Base-by-base conservation (phyloP, 768 basidiomycete species). In the Fibroporia radiculosa region DNA sequence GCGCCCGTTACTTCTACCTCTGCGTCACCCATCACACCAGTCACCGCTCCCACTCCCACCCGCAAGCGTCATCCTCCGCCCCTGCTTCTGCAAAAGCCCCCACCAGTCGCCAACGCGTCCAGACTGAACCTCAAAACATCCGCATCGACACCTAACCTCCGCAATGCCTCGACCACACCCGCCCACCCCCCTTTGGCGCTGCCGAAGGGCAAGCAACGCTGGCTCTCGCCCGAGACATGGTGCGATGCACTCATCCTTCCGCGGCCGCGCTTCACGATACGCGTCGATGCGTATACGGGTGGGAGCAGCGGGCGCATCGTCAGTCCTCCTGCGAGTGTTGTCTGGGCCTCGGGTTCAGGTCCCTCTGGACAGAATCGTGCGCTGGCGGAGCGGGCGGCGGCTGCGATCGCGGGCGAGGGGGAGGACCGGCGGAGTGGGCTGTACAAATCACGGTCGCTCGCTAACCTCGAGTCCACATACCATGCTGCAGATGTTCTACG, bases 211-310 rank as follows among this genome's bases (percentile, higher is more conserved):
- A 75, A 69, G 50, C 79, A 84, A 24, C 68, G 78, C 5, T 87
- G 82, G 83, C 55, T 87, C 1, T 75, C 79, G 2, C 75, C 84
- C 0, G 84, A 88, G 63, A 79, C 81, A 14, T 87, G 85, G 84
- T 90, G 86, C 62, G 84, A 89, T 50, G 85, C 84, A 0, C 55
- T 89, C 7, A 61, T 89, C 20, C 81, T 88, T 45, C 87, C 87
- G 2, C 75, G 84, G 1, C 87, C 87, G 11, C 70, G 84, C 40
- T 74, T 90, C 53, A 77, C 73, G 56, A 46, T 57, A 45, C 52
- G 57, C 20, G 39, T 78, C 47, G 73, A 71, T 50, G n/a, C n/a
- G n/a, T n/a, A n/a, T n/a, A 67, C 69, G 19, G 58, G 59, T 29
- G 51, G 47, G 6, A 51, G 52, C 23, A 66, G 48, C 36, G 54